Conservation (phyloP, 176 grass and related monocot genomes). For the Raddia distichophylla region DNA sequence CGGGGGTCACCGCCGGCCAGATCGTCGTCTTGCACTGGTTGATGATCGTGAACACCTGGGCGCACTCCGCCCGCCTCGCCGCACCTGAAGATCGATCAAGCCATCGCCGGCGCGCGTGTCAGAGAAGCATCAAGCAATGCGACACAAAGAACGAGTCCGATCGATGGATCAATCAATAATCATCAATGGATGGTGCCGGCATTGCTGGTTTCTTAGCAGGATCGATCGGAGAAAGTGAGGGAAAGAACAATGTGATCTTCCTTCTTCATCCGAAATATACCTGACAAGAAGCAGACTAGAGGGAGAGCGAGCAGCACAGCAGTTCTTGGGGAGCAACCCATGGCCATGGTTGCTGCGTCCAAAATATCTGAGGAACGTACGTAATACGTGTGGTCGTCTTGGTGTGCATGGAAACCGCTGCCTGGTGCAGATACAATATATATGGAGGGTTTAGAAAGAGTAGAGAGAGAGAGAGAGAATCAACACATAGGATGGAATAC, state of each 20-base stretch:
- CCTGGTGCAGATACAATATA: neutral
- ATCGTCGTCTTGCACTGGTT: slow-evolving; percentile 62
- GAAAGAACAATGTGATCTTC: neutral
- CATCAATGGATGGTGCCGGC: neutral
- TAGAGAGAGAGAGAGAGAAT: neutral
- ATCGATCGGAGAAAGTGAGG: neutral
- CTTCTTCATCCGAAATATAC: slow-evolving; percentile 4
- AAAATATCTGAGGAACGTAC: neutral
- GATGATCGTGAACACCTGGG: slow-evolving; percentile 58
- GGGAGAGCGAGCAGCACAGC: slow-evolving; percentile 4
- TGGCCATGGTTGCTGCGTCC: neutral
- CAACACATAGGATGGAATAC: slow-evolving; percentile 27
- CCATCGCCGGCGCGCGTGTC: too few species aligned
- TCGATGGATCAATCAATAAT: too few species aligned
- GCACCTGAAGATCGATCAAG: neutral
- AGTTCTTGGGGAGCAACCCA: slow-evolving; percentile 34
- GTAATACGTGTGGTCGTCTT: neutral
- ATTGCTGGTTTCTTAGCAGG: neutral
- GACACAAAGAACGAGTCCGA: neutral
- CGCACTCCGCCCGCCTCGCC: slow-evolving; percentile 26
- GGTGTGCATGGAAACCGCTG: neutral
- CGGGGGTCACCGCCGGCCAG: slow-evolving; percentile 64
- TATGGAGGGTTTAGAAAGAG: neutral
- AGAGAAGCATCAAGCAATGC: neutral
- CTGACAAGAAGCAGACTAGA: slow-evolving; percentile 46